A percentile compares a stretch with the other conserved stretches of the same genome.
These are phyloP conservation scores for Rhizoctonia solani DNA, from an alignment of 1,284 basidiomycete genomes.

Conservation along the genomic window DNA sequence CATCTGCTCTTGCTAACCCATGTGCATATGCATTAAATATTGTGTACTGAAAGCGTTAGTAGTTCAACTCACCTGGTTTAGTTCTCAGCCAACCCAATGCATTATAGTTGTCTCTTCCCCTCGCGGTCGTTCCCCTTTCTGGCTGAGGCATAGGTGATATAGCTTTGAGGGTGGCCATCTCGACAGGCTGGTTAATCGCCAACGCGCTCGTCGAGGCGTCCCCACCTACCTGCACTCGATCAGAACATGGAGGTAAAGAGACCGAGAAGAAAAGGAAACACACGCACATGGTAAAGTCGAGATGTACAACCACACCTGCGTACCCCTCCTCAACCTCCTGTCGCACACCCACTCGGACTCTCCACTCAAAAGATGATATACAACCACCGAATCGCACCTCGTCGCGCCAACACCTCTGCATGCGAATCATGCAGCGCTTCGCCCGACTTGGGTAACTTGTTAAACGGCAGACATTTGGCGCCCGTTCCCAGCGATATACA, in stretches of 20 bases:
- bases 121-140: slow-evolving; percentile 49
- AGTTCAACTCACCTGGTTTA: slow-evolving; percentile 74
- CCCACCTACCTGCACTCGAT: slow-evolving; percentile 64
- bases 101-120: slow-evolving; percentile 79
- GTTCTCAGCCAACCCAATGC: slow-evolving; percentile 78
- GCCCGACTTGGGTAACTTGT: slow-evolving; percentile 66
- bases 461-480: slow-evolving; percentile 80
- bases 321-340: slow-evolving; percentile 54
- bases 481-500: slow-evolving; percentile 80
- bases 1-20: slow-evolving; percentile 66
- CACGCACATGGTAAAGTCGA: slow-evolving; percentile 86
- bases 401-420: slow-evolving; percentile 84
- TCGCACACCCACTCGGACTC: too few relatives aligned
- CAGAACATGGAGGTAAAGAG: slow-evolving; percentile 4
- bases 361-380: slow-evolving; percentile 65
- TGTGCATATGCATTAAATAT: background rate
- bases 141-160: slow-evolving; percentile 12
- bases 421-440: slow-evolving; percentile 88
- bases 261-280: slow-evolving; percentile 35
- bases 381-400: slow-evolving; percentile 84
- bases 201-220: slow-evolving; percentile 85
- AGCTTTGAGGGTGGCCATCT: slow-evolving; percentile 70
- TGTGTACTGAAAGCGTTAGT: too few relatives aligned
- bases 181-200: slow-evolving; percentile 67
- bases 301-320: slow-evolving; percentile 73